phyloP scores from a whole-genome alignment of 2,329 filamentous ascomycete species.

The Pyrenochaeta sp. region DNA sequence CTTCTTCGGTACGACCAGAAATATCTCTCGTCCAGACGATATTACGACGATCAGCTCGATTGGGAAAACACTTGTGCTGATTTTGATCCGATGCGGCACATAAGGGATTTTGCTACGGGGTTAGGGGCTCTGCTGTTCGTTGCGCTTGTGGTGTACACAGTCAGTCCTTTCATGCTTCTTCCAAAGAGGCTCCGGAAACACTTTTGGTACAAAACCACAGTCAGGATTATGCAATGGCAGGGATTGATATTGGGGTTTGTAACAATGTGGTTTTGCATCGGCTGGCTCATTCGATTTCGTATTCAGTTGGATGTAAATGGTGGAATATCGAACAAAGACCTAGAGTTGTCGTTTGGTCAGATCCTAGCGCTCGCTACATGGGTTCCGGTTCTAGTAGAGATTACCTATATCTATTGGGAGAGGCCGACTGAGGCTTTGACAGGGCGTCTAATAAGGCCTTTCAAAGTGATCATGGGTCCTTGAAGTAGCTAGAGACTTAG shows the following conservation, averaged over 20 bases:
- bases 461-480: not conserved
- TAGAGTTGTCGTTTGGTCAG: constrained; percentile 8
- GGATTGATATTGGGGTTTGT: not conserved
- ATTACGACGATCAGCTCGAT: too few relatives aligned
- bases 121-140: too few relatives aligned
- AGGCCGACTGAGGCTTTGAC: not conserved
- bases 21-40: not conserved
- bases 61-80: too few relatives aligned
- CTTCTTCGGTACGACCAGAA: not conserved
- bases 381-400: constrained; percentile 8
- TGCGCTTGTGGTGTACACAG: too few relatives aligned
- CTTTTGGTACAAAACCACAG: not conserved
- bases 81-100: too few relatives aligned
- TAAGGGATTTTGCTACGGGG: too few relatives aligned
- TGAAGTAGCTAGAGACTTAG: too few relatives aligned
- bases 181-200: too few relatives aligned
- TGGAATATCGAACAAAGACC: not conserved
- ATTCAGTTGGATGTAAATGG: not conserved
- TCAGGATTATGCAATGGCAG: not conserved
- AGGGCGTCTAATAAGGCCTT: constrained; percentile 2
- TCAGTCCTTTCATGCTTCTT: too few relatives aligned
- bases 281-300: constrained; percentile 1
- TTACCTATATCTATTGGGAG: constrained; percentile 5
- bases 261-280: constrained; percentile 1
- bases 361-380: constrained; percentile 7